These are phyloP conservation scores for Epichloe coenophiala DNA, from an alignment of 2,329 filamentous ascomycete genomes.

Conservation along the genomic window DNA sequence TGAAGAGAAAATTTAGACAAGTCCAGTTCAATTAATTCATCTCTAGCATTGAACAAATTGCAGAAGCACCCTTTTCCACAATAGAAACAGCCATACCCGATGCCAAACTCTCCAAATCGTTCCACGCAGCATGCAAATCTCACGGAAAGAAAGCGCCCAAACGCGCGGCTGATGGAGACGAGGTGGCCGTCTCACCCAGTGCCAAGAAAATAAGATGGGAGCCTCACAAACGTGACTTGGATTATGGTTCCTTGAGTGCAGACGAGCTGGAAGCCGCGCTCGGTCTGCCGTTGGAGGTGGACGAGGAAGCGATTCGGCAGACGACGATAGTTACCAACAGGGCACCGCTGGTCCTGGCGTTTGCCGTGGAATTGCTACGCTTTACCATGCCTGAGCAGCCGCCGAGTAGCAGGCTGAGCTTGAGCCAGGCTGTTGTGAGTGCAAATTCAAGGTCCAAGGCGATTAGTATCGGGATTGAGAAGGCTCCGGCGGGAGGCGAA, in stretches of 20 bases:
- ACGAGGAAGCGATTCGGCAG: constrained; percentile 45
- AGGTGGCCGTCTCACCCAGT: constrained; percentile 6
- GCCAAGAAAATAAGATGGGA: constrained; percentile 21
- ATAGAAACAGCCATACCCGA: constrained; percentile 35
- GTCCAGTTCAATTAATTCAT: neutral
- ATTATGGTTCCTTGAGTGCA: constrained; percentile 31
- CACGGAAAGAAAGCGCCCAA: constrained; percentile 29
- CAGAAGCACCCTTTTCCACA: constrained; percentile 29
- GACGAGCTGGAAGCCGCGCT: constrained; percentile 51
- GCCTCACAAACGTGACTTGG: constrained; percentile 20
- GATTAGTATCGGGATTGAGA: constrained; percentile 57
- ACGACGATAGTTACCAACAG: constrained; percentile 60
- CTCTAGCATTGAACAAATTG: constrained; percentile 39
- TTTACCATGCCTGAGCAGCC: constrained; percentile 81
- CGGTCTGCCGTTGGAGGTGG: constrained; percentile 39
- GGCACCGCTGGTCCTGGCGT: constrained; percentile 70
- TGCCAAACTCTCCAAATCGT: constrained; percentile 32
- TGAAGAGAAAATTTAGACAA: neutral
- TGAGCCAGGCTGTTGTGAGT: constrained; percentile 74
- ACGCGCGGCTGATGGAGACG: constrained; percentile 12
- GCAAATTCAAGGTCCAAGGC: constrained; percentile 69
- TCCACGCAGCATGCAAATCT: constrained; percentile 41
- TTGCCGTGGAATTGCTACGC: constrained; percentile 58
- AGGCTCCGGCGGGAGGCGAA: constrained; percentile 49
- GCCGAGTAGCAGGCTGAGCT: constrained; percentile 65